These are phyloP conservation scores for Flueggea neowawraea DNA, from an alignment of 441 rosid species.

Conservation along the genomic window DNA sequence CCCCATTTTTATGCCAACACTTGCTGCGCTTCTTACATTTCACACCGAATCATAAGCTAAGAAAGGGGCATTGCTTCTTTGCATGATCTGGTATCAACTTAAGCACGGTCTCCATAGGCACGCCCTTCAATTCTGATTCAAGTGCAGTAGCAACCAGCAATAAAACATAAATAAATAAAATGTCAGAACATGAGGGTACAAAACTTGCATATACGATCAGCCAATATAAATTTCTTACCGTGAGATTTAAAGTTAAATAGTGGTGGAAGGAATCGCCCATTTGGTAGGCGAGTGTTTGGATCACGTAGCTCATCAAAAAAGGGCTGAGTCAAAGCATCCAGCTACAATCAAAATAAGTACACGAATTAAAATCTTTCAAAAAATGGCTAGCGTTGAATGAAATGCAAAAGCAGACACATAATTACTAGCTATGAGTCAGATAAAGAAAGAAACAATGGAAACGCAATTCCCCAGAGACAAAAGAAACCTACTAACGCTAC, in stretches of 20 bases:
- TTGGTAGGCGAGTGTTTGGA: constrained; percentile 72
- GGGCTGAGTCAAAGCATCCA: constrained; percentile 85
- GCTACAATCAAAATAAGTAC: constrained; percentile 26
- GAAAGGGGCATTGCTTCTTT: constrained; percentile 80
- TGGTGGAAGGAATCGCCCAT: constrained; percentile 94
- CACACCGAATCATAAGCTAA: constrained; percentile 18
- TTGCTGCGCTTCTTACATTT: background rate
- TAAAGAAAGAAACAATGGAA: background rate
- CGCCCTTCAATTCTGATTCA: constrained; percentile 70
- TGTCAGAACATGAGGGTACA: background rate
- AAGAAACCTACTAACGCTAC: no score
- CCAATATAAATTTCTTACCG: constrained; percentile 35
- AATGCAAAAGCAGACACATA: no score
- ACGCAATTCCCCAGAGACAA: no score
- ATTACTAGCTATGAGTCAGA: no score
- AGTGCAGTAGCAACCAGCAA: background rate
- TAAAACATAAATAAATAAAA: background rate
- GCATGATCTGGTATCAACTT: constrained; percentile 94
- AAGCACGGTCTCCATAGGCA: constrained; percentile 48
- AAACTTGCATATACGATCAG: background rate
- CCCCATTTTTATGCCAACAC: background rate
- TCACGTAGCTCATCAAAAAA: constrained; percentile 96
- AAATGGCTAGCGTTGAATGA: no score
- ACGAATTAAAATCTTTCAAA: background rate
- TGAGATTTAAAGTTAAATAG: constrained; percentile 82